phyloP scores from a whole-genome alignment of 2,329 filamentous ascomycete genomes.

The Aspergillus floridensis region DNA sequence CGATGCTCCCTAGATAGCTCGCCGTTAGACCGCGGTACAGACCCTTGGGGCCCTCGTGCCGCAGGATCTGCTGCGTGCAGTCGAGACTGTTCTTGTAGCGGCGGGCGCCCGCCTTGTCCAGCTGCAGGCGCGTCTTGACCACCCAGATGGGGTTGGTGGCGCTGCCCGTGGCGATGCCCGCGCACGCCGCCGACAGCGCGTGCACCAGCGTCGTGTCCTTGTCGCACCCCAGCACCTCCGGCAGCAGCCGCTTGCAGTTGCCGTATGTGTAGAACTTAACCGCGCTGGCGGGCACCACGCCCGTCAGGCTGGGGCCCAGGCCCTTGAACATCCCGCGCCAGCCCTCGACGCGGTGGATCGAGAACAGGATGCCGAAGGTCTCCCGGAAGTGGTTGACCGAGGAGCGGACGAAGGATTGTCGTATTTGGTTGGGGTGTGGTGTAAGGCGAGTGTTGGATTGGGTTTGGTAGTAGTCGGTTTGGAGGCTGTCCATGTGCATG shows the following conservation, averaged over 20 bases:
- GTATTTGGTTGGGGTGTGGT: conserved; percentile 57
- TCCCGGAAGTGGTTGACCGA: conserved; percentile 53
- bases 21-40: conserved; percentile 88
- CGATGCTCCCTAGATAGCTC: conserved; percentile 46
- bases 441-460: conserved; percentile 52
- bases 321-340: conserved; percentile 39
- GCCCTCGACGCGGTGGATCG: conserved; percentile 38
- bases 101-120: conserved; percentile 36
- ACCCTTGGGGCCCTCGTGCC: conserved; percentile 77
- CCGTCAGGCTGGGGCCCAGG: conserved; percentile 38
- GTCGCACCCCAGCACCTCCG: conserved; percentile 26
- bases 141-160: conserved; percentile 42
- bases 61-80: conserved; percentile 67
- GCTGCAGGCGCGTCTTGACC: conserved; percentile 69
- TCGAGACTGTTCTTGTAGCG: conserved; percentile 65
- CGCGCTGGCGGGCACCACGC: conserved; percentile 40
- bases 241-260: conserved; percentile 37
- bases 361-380: conserved; percentile 35
- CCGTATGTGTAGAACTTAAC: conserved; percentile 42
- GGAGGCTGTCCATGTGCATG: conserved; percentile 49
- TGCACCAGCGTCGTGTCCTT: conserved; percentile 34
- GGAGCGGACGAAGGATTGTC: conserved; percentile 53
- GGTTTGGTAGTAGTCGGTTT: conserved; percentile 89
- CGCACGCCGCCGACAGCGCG: conserved; percentile 34
- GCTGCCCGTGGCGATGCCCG: conserved; percentile 36